A percentile compares a stretch with the other conserved stretches of the same genome.
Evolutionary conservation across 2,329 filamentous ascomycete genomes (phyloP).

Genomic region (Cladosporium sp.): DNA sequence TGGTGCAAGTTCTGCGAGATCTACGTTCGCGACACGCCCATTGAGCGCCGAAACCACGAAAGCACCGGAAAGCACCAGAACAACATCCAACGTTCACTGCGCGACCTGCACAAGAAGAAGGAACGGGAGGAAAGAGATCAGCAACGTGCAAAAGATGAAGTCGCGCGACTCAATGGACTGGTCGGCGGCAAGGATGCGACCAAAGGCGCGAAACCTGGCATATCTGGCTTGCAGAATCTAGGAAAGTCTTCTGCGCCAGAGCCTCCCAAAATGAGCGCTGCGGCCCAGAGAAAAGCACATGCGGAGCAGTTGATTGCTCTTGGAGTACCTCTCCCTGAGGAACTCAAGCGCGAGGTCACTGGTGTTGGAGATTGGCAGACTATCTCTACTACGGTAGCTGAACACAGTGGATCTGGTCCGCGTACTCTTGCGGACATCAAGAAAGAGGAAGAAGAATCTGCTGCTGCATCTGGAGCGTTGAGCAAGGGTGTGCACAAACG

Average conservation of each 20-base stretch:
- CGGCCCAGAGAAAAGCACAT: constrained; percentile 73
- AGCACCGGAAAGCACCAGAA: constrained; percentile 32
- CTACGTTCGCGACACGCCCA: constrained; percentile 86
- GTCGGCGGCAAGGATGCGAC: constrained; percentile 46
- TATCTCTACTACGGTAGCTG: constrained; percentile 47
- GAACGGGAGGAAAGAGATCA: constrained; percentile 77
- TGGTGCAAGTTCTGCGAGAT: constrained; percentile 97
- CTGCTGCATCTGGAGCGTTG: neutral
- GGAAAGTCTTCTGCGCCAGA: constrained; percentile 27
- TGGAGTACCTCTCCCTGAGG: constrained; percentile 78
- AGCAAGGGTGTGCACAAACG: constrained; percentile 58
- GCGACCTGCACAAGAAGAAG: constrained; percentile 79
- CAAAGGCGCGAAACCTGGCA: constrained; percentile 21
- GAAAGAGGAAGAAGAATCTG: constrained; percentile 37
- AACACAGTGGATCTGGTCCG: constrained; percentile 15
- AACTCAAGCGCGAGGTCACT: constrained; percentile 73
- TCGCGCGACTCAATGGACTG: constrained; percentile 78
- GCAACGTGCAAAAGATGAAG: constrained; percentile 75
- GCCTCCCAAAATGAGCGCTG: constrained; percentile 40
- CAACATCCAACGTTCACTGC: constrained; percentile 86
- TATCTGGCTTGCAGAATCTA: constrained; percentile 21
- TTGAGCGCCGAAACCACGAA: constrained; percentile 62
- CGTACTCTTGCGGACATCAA: constrained; percentile 43
- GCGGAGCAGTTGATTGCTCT: constrained; percentile 82
- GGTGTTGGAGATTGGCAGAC: constrained; percentile 85